Percentiles rank a stretch among this genome's conserved stretches.
Evolutionary conservation across 495 filamentous ascomycete species (phyloP).

Genomic region (Venustampulla echinocandica): DNA sequence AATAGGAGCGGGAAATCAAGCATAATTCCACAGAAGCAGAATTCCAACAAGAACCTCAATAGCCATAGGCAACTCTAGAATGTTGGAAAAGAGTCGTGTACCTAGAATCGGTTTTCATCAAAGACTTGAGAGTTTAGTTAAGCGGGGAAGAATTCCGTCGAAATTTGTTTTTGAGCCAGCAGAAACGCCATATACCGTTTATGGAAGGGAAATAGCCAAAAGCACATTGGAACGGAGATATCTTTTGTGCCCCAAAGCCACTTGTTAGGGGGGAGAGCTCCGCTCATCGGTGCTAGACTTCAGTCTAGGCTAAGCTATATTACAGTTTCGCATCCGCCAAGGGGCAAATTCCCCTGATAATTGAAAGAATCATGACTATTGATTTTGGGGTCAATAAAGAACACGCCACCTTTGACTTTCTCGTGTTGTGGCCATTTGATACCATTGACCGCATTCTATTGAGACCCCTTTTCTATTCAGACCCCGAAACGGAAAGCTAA

Average conservation of each 20-base stretch:
- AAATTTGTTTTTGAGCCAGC: no score
- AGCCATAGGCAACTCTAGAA: not conserved
- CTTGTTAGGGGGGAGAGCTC: not conserved
- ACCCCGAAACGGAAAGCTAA: conserved; percentile 8
- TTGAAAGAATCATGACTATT: not conserved
- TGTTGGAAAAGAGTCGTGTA: not conserved
- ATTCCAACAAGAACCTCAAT: not conserved
- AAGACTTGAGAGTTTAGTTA: not conserved
- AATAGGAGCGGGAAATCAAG: no score
- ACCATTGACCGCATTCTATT: conserved; percentile 29
- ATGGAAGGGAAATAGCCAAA: no score
- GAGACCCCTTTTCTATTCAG: conserved; percentile 24
- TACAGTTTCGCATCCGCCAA: not conserved
- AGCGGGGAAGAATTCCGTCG: no score
- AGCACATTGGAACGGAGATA: not conserved
- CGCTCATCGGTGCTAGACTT: no score
- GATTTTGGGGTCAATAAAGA: not conserved
- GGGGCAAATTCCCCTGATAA: not conserved
- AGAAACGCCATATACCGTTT: no score
- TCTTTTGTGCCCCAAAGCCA: not conserved
- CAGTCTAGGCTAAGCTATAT: not conserved
- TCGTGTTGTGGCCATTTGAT: no score
- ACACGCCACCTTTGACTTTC: not conserved
- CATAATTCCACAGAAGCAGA: not conserved
- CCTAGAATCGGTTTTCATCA: not conserved